Base-by-base conservation (phyloP, 345 rosid genomes). In the Raphanus raphanistrum region DNA sequence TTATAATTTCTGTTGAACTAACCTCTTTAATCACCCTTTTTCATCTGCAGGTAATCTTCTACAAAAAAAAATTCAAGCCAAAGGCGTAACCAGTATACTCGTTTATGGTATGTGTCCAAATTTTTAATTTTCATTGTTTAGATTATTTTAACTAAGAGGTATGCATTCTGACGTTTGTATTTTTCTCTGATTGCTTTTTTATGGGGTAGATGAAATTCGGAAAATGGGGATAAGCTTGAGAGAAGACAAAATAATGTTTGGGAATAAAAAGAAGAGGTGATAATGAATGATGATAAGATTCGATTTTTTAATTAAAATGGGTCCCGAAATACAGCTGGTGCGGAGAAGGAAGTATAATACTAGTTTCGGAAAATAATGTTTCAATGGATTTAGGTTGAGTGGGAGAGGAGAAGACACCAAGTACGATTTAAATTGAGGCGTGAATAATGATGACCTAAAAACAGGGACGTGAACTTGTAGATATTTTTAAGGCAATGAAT, bases 271-370 rank as follows among this genome's bases (percentile, higher is more conserved):
- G 7, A 59, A 32, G 35, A 25, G 8, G 25, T 45, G 77, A 79
- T 48, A 59, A 38, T 11, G 80, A 62, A 61, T 66, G 81, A 65
- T 55, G 81, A 71, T 78, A 78, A 72, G 81, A 78, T 78, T 78
- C 81, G 81, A 66, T 65, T 66, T 66, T 48, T 64, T 16, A 32
- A 78, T 10, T 11, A 36, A 32, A 59, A 43, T 15, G 77, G 81
- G 81, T 1, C 81, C 73, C 72, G 12, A 72, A 58, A 57, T 1
- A 72, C 81, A 78, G 61, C 73, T 78, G 73, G 73, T 63, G 70
- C 5, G n/a, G 62, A 63, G 43, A 43, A 43, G 43, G 43, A 43
- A 28, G 43, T 61, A 33, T 6, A 4, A 26, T 27, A 58, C 10
- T 62, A 8, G 60, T 35, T 29, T 63, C 3, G 0, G 25, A 77